phyloP scores from a whole-genome alignment of 1,284 basidiomycete species.

The Ustilago esculenta region DNA sequence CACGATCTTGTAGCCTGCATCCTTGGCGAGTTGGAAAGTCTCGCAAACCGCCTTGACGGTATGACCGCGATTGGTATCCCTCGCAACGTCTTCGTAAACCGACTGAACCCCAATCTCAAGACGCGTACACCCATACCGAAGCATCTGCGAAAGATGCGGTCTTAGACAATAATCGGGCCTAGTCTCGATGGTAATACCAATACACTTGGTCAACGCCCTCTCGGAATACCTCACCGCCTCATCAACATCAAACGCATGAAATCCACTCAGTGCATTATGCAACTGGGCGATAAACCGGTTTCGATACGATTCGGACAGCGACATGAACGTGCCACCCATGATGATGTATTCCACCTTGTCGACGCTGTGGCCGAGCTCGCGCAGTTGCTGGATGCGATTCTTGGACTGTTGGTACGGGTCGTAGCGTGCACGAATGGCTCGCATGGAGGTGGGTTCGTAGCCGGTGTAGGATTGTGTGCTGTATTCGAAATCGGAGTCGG shows the following conservation, averaged over 20 bases:
- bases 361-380: conserved; percentile 91
- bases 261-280: conserved; percentile 95
- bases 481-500: conserved; percentile 99
- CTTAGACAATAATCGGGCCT: conserved; percentile 97
- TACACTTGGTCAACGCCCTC: conserved; percentile 96
- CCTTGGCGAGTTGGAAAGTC: conserved; percentile 97
- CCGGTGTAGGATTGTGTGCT: conserved; percentile 96
- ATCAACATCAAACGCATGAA: conserved; percentile 88
- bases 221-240: conserved; percentile 99
- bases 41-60: conserved; percentile 97
- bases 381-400: conserved; percentile 92
- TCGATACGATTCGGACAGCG: conserved; percentile 95
- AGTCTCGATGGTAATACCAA: conserved; percentile 99
- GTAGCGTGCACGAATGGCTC: conserved; percentile 95
- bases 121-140: conserved; percentile 96
- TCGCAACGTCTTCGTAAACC: conserved; percentile 97
- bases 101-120: conserved; percentile 99
- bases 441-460: conserved; percentile 98
- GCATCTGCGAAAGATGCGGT: conserved; percentile 97
- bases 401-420: conserved; percentile 98
- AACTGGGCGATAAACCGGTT: conserved; percentile 93
- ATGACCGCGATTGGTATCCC: conserved; percentile 94
- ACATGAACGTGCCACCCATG: conserved; percentile 99
- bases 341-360: conserved; percentile 99
- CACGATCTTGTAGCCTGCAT: conserved; percentile 96